Percentiles rank a stretch among this genome's conserved stretches.
These are phyloP conservation scores for Panicum virgatum DNA, from an alignment of 202 grass and related monocot species.

Conservation along the genomic window DNA sequence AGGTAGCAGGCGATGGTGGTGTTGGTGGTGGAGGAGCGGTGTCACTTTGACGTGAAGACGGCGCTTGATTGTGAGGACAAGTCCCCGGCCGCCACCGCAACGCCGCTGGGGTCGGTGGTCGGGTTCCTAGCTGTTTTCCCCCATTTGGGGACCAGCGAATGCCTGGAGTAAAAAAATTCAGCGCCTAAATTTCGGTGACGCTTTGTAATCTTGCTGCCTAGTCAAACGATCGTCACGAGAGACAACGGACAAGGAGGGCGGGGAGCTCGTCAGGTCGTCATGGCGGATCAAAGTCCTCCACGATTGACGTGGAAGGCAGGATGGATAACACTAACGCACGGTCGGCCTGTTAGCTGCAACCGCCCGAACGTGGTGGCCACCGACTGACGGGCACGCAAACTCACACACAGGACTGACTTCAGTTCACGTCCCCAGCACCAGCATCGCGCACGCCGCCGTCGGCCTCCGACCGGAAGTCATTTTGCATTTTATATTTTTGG, in stretches of 20 bases:
- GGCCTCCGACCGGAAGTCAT: neutral
- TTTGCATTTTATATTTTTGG: too few species aligned
- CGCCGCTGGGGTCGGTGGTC: neutral
- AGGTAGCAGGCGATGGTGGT: neutral
- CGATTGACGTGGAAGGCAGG: neutral
- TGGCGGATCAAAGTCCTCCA: neutral
- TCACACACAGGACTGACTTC: neutral
- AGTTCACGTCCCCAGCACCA: neutral
- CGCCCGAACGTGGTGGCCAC: neutral
- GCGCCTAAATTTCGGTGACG: neutral
- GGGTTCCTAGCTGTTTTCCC: neutral
- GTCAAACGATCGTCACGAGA: neutral
- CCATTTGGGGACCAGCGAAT: neutral
- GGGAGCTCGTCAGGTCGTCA: neutral
- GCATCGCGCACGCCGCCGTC: neutral
- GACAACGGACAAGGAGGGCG: neutral
- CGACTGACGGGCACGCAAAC: neutral
- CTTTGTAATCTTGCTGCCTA: neutral
- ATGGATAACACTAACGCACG: neutral
- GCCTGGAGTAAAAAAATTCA: neutral
- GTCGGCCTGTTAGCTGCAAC: slow-evolving; percentile 21
- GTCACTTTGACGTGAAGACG: slow-evolving; percentile 50
- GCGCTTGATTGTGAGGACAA: slow-evolving; percentile 17
- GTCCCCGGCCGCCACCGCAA: neutral
- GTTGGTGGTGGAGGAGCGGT: slow-evolving; percentile 12